Base-by-base conservation (phyloP, 139 green algal species). In the Coccomyxa sp. region DNA sequence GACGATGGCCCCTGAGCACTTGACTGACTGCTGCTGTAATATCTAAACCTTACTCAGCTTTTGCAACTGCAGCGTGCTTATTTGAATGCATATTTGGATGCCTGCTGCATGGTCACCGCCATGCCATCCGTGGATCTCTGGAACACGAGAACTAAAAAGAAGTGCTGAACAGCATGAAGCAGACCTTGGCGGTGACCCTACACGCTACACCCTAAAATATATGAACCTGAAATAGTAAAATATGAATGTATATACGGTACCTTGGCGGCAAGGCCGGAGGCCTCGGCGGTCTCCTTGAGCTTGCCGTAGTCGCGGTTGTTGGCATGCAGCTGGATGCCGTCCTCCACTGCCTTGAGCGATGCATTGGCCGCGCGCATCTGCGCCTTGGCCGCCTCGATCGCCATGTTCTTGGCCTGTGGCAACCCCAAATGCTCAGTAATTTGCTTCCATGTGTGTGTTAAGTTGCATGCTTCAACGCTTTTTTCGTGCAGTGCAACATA, bases 261-360 rank as follows among this genome's bases (percentile, higher is more conserved):
- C 71, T 77, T 77, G 71, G 74, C 28, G 74, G 74, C 74, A 1
- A 78, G n/a, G 10, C n/a, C 74, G 28, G 74, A 78, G 74, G 74
- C 74, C 74, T 78, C 74, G 25, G 74, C 74, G 74, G 30, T 78
- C 9, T 78, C 74, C 74, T 78, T 78, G 74, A 78, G 74, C 74
- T 78, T 78, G 21, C 28, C 74, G 74, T 57, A 78, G 74, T 78
- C 28, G n/a, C 28, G 27, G 74, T 78, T 78, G 23, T 78, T 28
- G 74, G 74, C 74, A 10, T 78, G 28, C n/a, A 78, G 28, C 23
- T 78, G 14, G 74, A 78, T 78, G 74, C 74, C 74, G 14, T 38
- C 74, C 11, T 78, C 74, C 0, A 78, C 74, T 16, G 74, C 74
- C n/a, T 78, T 78, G 23, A 78, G 74, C 14, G 74, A 32, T 1